Evolutionary conservation across 371 early-diverging fungal species (phyloP).

Genomic region (Mucor saturninus): DNA sequence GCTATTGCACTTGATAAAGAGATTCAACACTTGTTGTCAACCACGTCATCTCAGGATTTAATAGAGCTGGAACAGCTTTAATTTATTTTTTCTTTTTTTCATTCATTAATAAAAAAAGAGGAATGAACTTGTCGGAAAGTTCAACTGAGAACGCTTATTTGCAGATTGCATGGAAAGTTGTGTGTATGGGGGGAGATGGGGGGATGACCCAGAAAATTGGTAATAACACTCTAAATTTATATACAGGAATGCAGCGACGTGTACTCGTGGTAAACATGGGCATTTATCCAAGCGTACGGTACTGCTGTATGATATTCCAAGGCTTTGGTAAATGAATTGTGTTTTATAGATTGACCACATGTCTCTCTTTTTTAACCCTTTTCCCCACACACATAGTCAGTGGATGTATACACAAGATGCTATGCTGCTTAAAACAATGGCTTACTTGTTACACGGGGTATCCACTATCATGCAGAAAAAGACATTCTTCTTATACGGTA

Average conservation of each 20-base stretch:
- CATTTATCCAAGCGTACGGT: slow-evolving; percentile 3
- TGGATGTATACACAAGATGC: neutral
- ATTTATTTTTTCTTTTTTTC: neutral
- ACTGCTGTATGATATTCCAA: slow-evolving; percentile 13
- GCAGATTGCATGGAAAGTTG: no score
- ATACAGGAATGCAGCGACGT: slow-evolving; percentile 15
- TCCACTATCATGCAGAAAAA: slow-evolving; percentile 20
- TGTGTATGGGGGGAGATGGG: no score
- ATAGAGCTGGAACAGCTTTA: neutral
- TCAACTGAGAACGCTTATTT: no score
- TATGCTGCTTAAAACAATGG: slow-evolving; percentile 6
- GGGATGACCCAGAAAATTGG: no score
- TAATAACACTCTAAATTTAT: no score
- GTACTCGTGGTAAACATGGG: neutral
- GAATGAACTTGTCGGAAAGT: no score
- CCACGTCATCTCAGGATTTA: neutral
- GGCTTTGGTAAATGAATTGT: slow-evolving; percentile 17
- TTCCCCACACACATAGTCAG: neutral
- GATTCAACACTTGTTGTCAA: slow-evolving; percentile 18
- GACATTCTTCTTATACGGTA: slow-evolving; percentile 22
- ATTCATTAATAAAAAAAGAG: neutral
- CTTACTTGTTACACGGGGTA: slow-evolving; percentile 14
- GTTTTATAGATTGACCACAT: neutral
- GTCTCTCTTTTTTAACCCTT: neutral
- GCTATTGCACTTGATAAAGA: slow-evolving; percentile 29